These are phyloP conservation scores for Trichoderma guizhouense DNA, from an alignment of 2,329 filamentous ascomycete species.

Conservation along the genomic window DNA sequence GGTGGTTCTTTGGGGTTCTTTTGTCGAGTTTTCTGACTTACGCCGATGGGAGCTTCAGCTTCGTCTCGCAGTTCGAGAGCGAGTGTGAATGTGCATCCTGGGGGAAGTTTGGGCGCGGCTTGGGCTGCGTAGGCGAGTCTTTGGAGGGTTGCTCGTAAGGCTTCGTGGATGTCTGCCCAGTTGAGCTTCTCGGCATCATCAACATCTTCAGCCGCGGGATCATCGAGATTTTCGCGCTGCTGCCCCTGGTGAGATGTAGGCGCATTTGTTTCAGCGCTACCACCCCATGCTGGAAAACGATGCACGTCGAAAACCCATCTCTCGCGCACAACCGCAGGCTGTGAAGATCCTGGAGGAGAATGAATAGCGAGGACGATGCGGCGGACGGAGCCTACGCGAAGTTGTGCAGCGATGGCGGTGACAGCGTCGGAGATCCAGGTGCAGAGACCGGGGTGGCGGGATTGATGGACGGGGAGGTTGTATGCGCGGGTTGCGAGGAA, in stretches of 20 bases:
- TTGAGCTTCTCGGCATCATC: constrained; percentile 39
- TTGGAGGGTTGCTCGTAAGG: constrained; percentile 64
- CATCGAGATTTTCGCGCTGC: constrained; percentile 20
- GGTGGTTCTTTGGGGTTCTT: background rate
- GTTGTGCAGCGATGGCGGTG: constrained; percentile 65
- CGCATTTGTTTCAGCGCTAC: background rate
- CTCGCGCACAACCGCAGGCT: constrained; percentile 44
- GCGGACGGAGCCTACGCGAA: constrained; percentile 54
- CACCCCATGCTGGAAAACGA: constrained; percentile 42
- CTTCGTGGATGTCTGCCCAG: constrained; percentile 65
- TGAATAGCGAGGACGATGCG: constrained; percentile 50
- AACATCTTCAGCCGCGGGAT: constrained; percentile 20
- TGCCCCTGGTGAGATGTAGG: constrained; percentile 13
- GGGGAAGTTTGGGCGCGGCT: constrained; percentile 55
- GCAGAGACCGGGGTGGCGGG: constrained; percentile 80
- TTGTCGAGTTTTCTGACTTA: constrained; percentile 33
- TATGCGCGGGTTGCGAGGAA: constrained; percentile 79
- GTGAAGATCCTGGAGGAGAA: constrained; percentile 1
- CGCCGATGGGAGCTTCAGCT: constrained; percentile 54
- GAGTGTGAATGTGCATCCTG: constrained; percentile 70
- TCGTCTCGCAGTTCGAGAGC: constrained; percentile 68
- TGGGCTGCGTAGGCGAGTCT: constrained; percentile 59
- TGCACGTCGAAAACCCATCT: constrained; percentile 60
- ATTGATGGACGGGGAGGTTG: constrained; percentile 81
- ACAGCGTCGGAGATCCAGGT: constrained; percentile 82